Percentiles rank a stretch among this genome's conserved stretches.
Conservation (phyloP, 345 rosid genomes). For the Pistacia atlantica region DNA sequence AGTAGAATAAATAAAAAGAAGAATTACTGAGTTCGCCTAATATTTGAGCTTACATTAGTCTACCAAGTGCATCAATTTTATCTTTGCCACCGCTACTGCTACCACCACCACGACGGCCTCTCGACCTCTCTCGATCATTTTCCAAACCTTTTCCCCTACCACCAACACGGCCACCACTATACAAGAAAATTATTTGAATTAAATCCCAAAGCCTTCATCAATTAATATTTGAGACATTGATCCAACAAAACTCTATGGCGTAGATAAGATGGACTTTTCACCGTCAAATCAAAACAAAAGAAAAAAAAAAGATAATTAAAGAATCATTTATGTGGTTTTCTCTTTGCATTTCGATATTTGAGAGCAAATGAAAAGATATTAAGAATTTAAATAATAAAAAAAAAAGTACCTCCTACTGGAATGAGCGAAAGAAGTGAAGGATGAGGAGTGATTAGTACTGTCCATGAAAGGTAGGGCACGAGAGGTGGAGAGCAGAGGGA, state of each 20-base stretch:
- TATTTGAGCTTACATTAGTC: constrained; percentile 66
- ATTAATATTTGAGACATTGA: neutral
- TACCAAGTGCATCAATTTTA: constrained; percentile 81
- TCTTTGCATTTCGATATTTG: neutral
- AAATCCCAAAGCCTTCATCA: no score
- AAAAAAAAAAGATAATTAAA: neutral
- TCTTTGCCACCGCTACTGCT: constrained; percentile 50
- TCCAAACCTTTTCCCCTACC: constrained; percentile 52
- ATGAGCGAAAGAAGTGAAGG: constrained; percentile 39
- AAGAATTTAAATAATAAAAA: no score
- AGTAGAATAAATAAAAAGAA: neutral
- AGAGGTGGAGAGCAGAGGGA: constrained; percentile 12
- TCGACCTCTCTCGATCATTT: constrained; percentile 43
- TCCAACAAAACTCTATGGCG: neutral
- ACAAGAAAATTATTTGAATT: neutral
- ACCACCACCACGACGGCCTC: constrained; percentile 48
- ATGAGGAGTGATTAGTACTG: constrained; percentile 12
- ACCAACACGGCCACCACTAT: constrained; percentile 42
- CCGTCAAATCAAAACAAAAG: neutral
- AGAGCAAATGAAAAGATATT: neutral
- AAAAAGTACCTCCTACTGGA: constrained; percentile 43
- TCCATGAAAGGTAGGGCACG: constrained; percentile 20
- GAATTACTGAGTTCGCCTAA: neutral
- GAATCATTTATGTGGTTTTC: neutral
- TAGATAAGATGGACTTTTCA: no score